phyloP scores from a whole-genome alignment of 2,329 filamentous ascomycete species.

The Mycosphaerella arachidis region DNA sequence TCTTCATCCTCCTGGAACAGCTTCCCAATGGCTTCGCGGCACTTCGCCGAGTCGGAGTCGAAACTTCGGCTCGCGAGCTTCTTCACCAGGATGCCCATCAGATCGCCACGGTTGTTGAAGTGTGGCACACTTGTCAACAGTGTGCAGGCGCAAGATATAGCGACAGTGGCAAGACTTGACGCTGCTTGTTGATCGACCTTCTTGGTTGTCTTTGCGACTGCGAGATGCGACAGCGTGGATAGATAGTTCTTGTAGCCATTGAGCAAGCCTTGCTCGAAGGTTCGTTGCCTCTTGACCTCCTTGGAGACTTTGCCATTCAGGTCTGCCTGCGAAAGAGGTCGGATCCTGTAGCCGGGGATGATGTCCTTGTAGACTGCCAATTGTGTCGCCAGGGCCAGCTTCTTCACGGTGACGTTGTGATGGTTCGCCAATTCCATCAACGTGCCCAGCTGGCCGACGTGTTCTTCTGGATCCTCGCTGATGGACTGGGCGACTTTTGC shows the following conservation, averaged over 20 bases:
- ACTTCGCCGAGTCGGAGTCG: constrained; percentile 73
- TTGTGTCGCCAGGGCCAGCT: constrained; percentile 80
- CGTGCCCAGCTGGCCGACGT: constrained; percentile 72
- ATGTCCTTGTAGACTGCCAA: constrained; percentile 90
- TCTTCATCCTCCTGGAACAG: constrained; percentile 86
- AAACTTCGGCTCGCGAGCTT: constrained; percentile 71
- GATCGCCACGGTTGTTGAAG: constrained; percentile 90
- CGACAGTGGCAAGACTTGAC: constrained; percentile 60
- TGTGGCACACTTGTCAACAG: constrained; percentile 80
- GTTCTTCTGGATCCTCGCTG: constrained; percentile 90
- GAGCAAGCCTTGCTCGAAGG: constrained; percentile 84
- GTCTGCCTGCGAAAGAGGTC: constrained; percentile 70
- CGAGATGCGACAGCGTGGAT: constrained; percentile 65
- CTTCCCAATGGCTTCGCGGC: constrained; percentile 70
- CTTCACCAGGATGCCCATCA: constrained; percentile 80
- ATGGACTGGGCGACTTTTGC: constrained; percentile 74
- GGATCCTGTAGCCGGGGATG: constrained; percentile 93
- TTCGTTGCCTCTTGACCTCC: constrained; percentile 75
- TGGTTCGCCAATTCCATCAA: constrained; percentile 70
- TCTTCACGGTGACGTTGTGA: constrained; percentile 69
- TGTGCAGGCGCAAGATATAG: constrained; percentile 79
- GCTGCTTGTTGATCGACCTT: constrained; percentile 33
- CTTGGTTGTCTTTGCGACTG: constrained; percentile 51
- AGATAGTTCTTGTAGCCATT: constrained; percentile 81
- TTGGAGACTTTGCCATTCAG: constrained; percentile 80